A percentile compares a stretch with the other conserved stretches of the same genome.
phyloP scores from a whole-genome alignment of 1,284 basidiomycete genomes.

The Irpex sp. region DNA sequence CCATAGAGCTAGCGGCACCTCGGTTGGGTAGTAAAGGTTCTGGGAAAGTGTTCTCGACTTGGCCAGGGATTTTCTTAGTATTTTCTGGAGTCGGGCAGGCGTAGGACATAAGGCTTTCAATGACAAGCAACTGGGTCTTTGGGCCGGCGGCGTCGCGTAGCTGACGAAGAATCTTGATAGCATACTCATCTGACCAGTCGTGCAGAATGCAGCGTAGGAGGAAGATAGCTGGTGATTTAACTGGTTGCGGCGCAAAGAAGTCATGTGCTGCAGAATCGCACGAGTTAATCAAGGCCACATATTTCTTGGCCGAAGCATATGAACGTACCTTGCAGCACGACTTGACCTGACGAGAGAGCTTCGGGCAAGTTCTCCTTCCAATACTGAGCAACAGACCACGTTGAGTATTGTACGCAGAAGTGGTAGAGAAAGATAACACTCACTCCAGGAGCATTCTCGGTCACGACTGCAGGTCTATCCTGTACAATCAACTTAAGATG shows the following conservation, averaged over 20 bases:
- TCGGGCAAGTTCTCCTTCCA: conserved; percentile 9
- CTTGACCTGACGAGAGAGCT: conserved; percentile 5
- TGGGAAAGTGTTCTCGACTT: not conserved
- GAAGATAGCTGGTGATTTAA: conserved; percentile 22
- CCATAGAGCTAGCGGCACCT: not conserved
- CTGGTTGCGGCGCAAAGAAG: conserved; percentile 28
- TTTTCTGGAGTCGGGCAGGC: conserved; percentile 3
- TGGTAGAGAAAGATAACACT: not conserved
- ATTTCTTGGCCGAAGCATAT: not conserved
- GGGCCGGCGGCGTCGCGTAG: conserved; percentile 20
- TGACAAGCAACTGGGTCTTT: conserved; percentile 11
- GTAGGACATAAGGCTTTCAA: conserved; percentile 10
- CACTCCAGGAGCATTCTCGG: conserved; percentile 12
- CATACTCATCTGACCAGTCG: conserved; percentile 23
- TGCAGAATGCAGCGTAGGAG: conserved; percentile 24
- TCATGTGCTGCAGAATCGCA: conserved; percentile 18
- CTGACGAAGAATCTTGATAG: conserved; percentile 20
- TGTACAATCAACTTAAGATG: conserved; percentile 22
- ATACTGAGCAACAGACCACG: not conserved
- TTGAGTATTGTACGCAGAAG: not conserved
- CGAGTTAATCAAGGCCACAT: not conserved
- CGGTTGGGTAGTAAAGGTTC: conserved; percentile 8
- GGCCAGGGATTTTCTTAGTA: conserved; percentile 4
- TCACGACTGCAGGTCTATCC: conserved; percentile 26
- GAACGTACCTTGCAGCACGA: conserved; percentile 13